phyloP scores from a whole-genome alignment of 2,329 filamentous ascomycete genomes.

The Zasmidium angulare region DNA sequence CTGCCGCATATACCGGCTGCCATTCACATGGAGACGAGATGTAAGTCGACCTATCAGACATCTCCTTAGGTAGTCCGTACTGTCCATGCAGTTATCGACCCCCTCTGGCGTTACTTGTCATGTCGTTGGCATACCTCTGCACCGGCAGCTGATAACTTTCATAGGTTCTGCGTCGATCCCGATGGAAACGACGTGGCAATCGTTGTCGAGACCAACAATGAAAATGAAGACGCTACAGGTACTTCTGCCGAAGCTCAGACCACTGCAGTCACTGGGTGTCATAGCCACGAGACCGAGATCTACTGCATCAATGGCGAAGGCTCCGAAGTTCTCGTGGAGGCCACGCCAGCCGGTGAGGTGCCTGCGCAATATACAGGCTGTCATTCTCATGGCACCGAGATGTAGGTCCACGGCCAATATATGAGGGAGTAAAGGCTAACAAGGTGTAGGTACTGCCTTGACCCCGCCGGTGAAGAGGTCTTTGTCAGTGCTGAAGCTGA shows the following conservation, averaged over 20 bases:
- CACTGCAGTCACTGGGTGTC: conserved; percentile 24
- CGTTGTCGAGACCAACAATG: conserved; percentile 39
- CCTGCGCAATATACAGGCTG: conserved; percentile 58
- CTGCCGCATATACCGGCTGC: conserved; percentile 58
- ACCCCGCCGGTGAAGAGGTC: conserved; percentile 61
- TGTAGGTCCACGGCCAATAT: conserved; percentile 17
- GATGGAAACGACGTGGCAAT: conserved; percentile 5
- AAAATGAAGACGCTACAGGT: conserved; percentile 5
- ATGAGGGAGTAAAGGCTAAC: neutral
- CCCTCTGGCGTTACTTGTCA: too few species aligned
- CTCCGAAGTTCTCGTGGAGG: conserved; percentile 51
- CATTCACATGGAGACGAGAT: conserved; percentile 59
- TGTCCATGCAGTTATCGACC: too few species aligned
- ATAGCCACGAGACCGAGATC: conserved; percentile 19
- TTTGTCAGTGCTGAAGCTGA: conserved; percentile 42
- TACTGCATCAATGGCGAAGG: conserved; percentile 44
- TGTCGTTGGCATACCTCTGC: too few species aligned
- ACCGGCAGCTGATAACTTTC: neutral
- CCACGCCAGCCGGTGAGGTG: conserved; percentile 52
- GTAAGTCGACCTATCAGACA: too few species aligned
- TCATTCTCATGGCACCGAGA: conserved; percentile 59
- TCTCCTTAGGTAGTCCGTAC: too few species aligned
- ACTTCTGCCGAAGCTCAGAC: conserved; percentile 12
- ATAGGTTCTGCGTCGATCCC: conserved; percentile 40
- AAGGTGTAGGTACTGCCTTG: conserved; percentile 57